Conservation (phyloP, 306 rosid species). For the Arachis hypogaea region DNA sequence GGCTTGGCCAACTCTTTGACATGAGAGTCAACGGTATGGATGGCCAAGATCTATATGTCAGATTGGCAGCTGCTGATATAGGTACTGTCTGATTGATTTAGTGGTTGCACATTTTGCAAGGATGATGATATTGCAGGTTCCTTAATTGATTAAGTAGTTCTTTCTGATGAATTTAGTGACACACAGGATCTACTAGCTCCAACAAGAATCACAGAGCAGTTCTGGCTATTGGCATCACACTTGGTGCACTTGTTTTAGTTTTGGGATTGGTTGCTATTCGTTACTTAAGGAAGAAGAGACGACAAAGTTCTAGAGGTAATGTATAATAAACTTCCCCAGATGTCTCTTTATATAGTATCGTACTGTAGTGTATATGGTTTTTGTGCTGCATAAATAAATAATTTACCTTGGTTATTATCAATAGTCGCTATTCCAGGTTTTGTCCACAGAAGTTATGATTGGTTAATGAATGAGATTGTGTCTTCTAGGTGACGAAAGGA, state of each 20-base stretch:
- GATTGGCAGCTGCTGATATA: constrained; percentile 61
- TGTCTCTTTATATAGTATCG: too few species aligned
- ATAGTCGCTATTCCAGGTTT: constrained; percentile 40
- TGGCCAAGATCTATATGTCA: constrained; percentile 47
- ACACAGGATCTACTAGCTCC: constrained; percentile 33
- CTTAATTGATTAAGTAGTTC: too few species aligned
- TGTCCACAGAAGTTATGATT: constrained; percentile 51
- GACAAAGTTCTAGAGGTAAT: constrained; percentile 21
- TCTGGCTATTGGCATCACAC: constrained; percentile 36
- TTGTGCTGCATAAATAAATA: neutral
- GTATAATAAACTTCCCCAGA: neutral
- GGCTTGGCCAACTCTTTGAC: constrained; percentile 51
- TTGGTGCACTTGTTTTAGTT: constrained; percentile 42
- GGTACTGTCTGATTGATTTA: constrained; percentile 30
- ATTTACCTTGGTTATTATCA: neutral
- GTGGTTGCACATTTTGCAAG: too few species aligned
- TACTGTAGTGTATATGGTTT: constrained; percentile 37
- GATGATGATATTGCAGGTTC: too few species aligned
- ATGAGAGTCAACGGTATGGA: constrained; percentile 9
- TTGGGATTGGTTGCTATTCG: constrained; percentile 43
- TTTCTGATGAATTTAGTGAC: too few species aligned
- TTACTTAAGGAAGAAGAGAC: constrained; percentile 47
- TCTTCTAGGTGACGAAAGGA: constrained; percentile 45
- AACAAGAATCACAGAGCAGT: constrained; percentile 14
- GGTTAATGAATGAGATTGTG: constrained; percentile 46